Evolutionary conservation across 768 basidiomycete genomes (phyloP), one percentile per base, ranked within the genome.

Genomic region (Sarcodon sp.): DNA sequence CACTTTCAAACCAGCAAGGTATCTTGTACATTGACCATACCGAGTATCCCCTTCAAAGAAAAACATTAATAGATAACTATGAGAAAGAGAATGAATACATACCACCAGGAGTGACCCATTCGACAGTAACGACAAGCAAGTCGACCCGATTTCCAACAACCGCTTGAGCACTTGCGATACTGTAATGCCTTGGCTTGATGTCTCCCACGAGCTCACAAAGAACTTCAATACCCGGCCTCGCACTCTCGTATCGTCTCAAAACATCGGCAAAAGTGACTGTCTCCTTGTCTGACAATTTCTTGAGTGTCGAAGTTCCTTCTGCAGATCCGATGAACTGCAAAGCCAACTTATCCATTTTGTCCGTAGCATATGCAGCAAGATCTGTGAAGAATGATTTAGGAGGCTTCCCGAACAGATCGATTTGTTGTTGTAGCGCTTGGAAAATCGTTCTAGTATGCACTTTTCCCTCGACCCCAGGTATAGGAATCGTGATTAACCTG

Each of bases 121-220:
- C 92, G 33, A 98, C 93, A 1, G 91, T 93, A 34, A 99, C 96
- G 51, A 99, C 85, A 50, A 99, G 69, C 31, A 99, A 69, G 64
- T 99, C 94, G 7, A 99, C 92, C 49, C 87, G 78, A 60, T 98
- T 77, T 4, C 96, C 96, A 12, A 98, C 93, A 48, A 87, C 92
- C 58, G 85, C 87, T 65, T 98, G 94, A 33, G 91, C 79, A 55
- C 87, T 91, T 16, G 96, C 94, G 59, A 99, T 99, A 64, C 90
- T 94, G 66, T 99, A 99, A 65, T 98, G 96, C 52, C 96, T 76
- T 3, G 94, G 93, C 65, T 96, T 92, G 69, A 90, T 97, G 61
- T 96, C 91, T 0, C 90, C 93, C 41, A 97, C 71, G 56, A 96
- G 62, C 61, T 88, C 86, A 57, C 93, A 92, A 3, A 96, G 72